Conservation (phyloP, 2,329 filamentous ascomycete species). For the Bimuria novae-zelandiae region DNA sequence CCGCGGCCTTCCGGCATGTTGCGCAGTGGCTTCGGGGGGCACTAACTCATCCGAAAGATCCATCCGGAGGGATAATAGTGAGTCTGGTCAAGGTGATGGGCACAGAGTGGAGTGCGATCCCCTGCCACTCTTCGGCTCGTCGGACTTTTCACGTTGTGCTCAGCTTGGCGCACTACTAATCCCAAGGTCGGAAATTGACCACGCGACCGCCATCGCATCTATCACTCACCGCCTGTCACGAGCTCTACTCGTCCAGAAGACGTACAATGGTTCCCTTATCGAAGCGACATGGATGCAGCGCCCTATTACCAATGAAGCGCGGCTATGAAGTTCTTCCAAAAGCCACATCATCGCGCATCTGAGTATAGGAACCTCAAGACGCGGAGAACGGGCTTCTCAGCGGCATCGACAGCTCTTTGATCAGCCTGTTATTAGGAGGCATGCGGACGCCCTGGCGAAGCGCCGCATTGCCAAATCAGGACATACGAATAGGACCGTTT, state of each 20-base stretch:
- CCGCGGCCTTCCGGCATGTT: conserved; percentile 18
- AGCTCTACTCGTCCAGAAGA: not conserved
- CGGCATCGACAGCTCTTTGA: too few relatives aligned
- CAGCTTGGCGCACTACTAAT: not conserved
- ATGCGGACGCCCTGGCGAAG: too few relatives aligned
- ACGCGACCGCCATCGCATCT: not conserved
- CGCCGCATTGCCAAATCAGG: too few relatives aligned
- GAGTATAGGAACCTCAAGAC: too few relatives aligned
- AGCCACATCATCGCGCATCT: too few relatives aligned
- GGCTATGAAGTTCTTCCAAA: too few relatives aligned
- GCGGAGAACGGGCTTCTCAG: too few relatives aligned
- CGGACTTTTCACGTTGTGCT: not conserved
- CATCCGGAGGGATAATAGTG: conserved; percentile 10
- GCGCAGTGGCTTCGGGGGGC: conserved; percentile 4
- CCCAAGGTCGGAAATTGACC: not conserved
- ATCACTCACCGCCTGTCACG: not conserved
- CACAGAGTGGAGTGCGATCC: not conserved
- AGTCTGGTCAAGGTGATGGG: not conserved
- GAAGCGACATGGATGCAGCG: not conserved
- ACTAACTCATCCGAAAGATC: conserved; percentile 7
- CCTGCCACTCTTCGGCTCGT: not conserved
- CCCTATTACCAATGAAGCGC: too few relatives aligned
- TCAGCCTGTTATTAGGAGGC: too few relatives aligned
- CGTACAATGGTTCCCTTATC: not conserved
- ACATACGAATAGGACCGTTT: too few relatives aligned